These are phyloP conservation scores for Schizopora paradoxa DNA, from an alignment of 1,284 basidiomycete genomes.

Conservation along the genomic window DNA sequence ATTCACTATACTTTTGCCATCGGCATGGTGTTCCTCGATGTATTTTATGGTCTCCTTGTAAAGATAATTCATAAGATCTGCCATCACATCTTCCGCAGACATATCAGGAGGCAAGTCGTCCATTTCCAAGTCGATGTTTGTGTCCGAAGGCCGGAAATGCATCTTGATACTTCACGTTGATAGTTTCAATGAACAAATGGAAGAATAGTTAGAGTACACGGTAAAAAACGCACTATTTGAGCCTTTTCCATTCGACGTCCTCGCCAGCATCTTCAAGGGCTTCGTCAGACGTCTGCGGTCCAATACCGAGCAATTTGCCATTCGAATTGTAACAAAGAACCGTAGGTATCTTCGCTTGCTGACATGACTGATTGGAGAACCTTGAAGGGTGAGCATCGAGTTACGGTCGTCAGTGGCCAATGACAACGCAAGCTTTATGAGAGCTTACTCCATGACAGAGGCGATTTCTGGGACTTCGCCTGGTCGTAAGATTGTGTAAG, in stretches of 20 bases:
- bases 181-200: conserved; percentile 1
- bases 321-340: conserved; percentile 61
- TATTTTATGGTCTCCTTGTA: conserved; percentile 65
- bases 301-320: conserved; percentile 59
- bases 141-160: conserved; percentile 62
- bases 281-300: conserved; percentile 65
- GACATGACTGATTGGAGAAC: conserved; percentile 59
- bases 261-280: conserved; percentile 55
- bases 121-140: conserved; percentile 69
- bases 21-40: conserved; percentile 69
- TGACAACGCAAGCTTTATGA: neutral
- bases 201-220: conserved; percentile 4
- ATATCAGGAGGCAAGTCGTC: conserved; percentile 56
- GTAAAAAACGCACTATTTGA: conserved; percentile 51
- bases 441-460: neutral
- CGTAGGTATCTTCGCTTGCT: conserved; percentile 74
- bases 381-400: conserved; percentile 29
- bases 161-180: conserved; percentile 50
- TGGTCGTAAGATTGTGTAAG: neutral
- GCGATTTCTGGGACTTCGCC: conserved; percentile 2
- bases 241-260: conserved; percentile 67
- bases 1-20: conserved; percentile 59
- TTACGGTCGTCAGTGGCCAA: neutral
- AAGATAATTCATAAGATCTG: conserved; percentile 70
- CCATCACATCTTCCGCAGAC: conserved; percentile 65